These are phyloP conservation scores for Ophiocordyceps camponoti-saundersi DNA, from an alignment of 2,329 filamentous ascomycete species.

Conservation along the genomic window DNA sequence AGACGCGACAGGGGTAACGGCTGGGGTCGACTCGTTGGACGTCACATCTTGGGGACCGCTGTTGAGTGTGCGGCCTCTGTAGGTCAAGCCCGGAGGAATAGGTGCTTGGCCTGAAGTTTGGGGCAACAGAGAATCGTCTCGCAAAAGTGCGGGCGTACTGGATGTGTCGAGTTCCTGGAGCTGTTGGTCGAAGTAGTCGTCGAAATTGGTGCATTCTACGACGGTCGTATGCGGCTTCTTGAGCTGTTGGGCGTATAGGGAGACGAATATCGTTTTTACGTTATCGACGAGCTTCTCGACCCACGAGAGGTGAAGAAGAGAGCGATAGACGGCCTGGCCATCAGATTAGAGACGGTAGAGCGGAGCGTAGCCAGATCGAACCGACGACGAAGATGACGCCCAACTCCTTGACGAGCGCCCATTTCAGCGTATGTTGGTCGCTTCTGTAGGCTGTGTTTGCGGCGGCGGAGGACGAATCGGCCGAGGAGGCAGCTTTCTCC, in stretches of 20 bases:
- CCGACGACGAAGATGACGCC: constrained; percentile 84
- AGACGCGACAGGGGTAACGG: constrained; percentile 57
- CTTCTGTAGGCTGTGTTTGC: constrained; percentile 64
- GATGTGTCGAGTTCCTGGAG: constrained; percentile 60
- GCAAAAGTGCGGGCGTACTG: constrained; percentile 13
- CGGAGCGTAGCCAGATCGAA: background rate
- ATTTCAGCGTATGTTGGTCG: constrained; percentile 90
- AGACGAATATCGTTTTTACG: constrained; percentile 79
- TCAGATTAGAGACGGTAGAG: background rate
- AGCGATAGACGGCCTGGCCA: constrained; percentile 80
- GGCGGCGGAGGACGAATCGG: constrained; percentile 39
- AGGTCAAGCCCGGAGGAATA: constrained; percentile 20
- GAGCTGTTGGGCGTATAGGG: constrained; percentile 76
- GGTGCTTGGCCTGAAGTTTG: constrained; percentile 9
- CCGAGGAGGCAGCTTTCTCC: constrained; percentile 51
- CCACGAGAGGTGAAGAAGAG: constrained; percentile 87
- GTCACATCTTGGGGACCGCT: constrained; percentile 17
- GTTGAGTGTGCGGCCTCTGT: constrained; percentile 19
- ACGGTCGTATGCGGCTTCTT: constrained; percentile 64
- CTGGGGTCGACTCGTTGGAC: constrained; percentile 53
- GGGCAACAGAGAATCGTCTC: constrained; percentile 17
- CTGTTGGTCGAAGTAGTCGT: constrained; percentile 89
- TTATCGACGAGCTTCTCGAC: constrained; percentile 94
- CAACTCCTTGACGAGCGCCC: constrained; percentile 82
- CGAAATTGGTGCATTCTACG: constrained; percentile 65